Percentiles rank a stretch among this genome's conserved stretches.
Conservation (phyloP, 2,329 filamentous ascomycete species). For the Monilinia laxa region DNA sequence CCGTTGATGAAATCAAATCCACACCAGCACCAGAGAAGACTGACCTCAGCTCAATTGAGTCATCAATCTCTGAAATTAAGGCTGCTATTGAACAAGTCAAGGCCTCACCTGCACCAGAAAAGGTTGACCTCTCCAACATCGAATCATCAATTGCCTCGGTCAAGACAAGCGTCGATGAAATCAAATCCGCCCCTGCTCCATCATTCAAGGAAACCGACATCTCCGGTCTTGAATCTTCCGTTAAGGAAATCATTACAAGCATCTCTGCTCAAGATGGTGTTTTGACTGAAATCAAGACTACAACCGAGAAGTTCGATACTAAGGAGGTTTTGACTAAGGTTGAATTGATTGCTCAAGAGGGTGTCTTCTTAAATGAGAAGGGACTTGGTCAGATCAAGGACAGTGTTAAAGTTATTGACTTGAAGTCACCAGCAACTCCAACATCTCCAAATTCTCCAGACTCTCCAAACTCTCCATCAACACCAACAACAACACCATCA, state of each 20-base stretch:
- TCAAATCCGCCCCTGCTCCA: slow-evolving; percentile 25
- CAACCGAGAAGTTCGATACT: slow-evolving; percentile 27
- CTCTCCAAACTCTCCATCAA: slow-evolving; percentile 39
- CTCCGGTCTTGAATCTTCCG: slow-evolving; percentile 25
- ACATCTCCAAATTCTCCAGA: slow-evolving; percentile 45
- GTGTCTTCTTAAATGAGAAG: slow-evolving; percentile 18
- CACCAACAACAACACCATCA: slow-evolving; percentile 39
- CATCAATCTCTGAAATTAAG: slow-evolving; percentile 28
- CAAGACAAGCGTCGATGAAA: slow-evolving; percentile 25
- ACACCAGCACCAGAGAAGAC: slow-evolving; percentile 24
- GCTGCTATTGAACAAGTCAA: slow-evolving; percentile 27
- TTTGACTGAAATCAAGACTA: slow-evolving; percentile 34
- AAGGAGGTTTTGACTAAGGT: slow-evolving; percentile 25
- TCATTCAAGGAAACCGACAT: slow-evolving; percentile 27
- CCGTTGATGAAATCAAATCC: slow-evolving; percentile 26
- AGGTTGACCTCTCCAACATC: slow-evolving; percentile 28
- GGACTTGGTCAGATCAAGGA: slow-evolving; percentile 21
- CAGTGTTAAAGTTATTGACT: slow-evolving; percentile 16
- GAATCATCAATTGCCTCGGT: slow-evolving; percentile 28
- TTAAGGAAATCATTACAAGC: slow-evolving; percentile 26
- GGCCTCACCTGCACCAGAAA: slow-evolving; percentile 24
- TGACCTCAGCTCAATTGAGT: slow-evolving; percentile 28
- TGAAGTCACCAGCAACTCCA: slow-evolving; percentile 35
- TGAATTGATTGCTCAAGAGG: slow-evolving; percentile 16
- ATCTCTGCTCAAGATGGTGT: slow-evolving; percentile 19